These are phyloP conservation scores for Huntiella moniliformis DNA, from an alignment of 2,329 filamentous ascomycete genomes.

Conservation along the genomic window DNA sequence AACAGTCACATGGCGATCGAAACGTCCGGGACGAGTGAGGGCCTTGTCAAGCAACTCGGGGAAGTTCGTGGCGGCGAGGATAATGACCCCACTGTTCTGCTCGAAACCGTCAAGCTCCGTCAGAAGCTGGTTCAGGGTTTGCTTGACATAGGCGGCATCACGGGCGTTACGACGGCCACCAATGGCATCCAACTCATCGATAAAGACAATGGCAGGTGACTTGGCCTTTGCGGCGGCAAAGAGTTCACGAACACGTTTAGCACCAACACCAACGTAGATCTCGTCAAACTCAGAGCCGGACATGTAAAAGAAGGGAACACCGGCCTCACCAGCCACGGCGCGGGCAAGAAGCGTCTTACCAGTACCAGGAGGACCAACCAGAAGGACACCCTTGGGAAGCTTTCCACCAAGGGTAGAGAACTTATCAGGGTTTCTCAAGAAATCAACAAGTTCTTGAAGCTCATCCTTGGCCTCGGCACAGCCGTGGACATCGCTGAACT, in stretches of 20 bases:
- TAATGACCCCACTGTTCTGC: slow-evolving; percentile 83
- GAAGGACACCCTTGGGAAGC: slow-evolving; percentile 85
- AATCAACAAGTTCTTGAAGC: slow-evolving; percentile 90
- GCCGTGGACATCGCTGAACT: slow-evolving; percentile 86
- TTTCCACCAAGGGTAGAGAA: slow-evolving; percentile 92
- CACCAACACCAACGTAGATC: slow-evolving; percentile 91
- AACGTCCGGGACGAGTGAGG: slow-evolving; percentile 79
- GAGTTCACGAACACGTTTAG: slow-evolving; percentile 89
- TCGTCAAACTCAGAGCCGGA: slow-evolving; percentile 98
- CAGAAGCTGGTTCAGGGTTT: slow-evolving; percentile 90
- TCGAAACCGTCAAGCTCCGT: slow-evolving; percentile 96
- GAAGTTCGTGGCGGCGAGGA: slow-evolving; percentile 91
- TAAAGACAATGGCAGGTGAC: slow-evolving; percentile 84
- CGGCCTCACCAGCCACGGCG: slow-evolving; percentile 89
- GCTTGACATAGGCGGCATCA: slow-evolving; percentile 88
- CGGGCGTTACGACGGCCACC: slow-evolving; percentile 83
- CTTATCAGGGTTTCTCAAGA: slow-evolving; percentile 78
- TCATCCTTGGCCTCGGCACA: slow-evolving; percentile 98
- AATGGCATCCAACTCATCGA: slow-evolving; percentile 86
- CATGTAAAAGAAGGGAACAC: slow-evolving; percentile 99
- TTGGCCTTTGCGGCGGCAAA: slow-evolving; percentile 68
- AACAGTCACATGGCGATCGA: slow-evolving; percentile 82
- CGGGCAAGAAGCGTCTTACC: slow-evolving; percentile 92
- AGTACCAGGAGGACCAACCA: slow-evolving; percentile 89
- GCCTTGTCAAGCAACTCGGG: slow-evolving; percentile 88